These are phyloP conservation scores for Bruguiera hainesii DNA, from an alignment of 441 rosid species.

Conservation along the genomic window DNA sequence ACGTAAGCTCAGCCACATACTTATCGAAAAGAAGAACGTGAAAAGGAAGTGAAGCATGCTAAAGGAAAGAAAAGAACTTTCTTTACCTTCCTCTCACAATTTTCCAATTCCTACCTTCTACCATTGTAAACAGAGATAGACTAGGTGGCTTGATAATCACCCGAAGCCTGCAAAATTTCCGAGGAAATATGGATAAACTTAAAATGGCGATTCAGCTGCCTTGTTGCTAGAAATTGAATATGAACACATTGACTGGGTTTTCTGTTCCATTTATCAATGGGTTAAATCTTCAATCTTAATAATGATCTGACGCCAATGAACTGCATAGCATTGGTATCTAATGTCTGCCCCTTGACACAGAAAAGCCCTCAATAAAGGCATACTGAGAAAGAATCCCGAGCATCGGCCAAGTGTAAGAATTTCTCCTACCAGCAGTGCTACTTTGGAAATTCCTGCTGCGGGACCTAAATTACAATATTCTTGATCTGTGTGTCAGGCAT, in stretches of 20 bases:
- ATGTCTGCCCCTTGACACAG: conserved; percentile 38
- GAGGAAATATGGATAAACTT: background rate
- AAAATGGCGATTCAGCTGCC: background rate
- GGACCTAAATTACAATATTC: conserved; percentile 20
- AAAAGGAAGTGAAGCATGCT: background rate
- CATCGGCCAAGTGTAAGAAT: conserved; percentile 81
- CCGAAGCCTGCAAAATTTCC: background rate
- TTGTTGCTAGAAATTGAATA: background rate
- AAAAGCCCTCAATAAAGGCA: conserved; percentile 77
- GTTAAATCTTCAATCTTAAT: background rate
- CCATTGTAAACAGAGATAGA: background rate
- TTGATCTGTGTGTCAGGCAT: conserved; percentile 49
- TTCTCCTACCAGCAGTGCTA: conserved; percentile 13
- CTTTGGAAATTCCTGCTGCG: conserved; percentile 17
- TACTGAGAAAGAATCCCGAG: conserved; percentile 90
- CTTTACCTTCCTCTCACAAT: background rate
- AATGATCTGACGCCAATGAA: background rate
- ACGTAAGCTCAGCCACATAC: background rate
- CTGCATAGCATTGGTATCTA: conserved; percentile 9
- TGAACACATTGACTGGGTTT: background rate
- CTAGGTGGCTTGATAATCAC: background rate
- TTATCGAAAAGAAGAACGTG: background rate
- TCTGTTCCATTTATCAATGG: background rate
- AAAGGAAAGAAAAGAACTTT: background rate
- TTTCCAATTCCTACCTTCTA: background rate